Base-by-base conservation (phyloP, 1,139 yeast genomes). In the Scheffersomyces parashehatae region DNA sequence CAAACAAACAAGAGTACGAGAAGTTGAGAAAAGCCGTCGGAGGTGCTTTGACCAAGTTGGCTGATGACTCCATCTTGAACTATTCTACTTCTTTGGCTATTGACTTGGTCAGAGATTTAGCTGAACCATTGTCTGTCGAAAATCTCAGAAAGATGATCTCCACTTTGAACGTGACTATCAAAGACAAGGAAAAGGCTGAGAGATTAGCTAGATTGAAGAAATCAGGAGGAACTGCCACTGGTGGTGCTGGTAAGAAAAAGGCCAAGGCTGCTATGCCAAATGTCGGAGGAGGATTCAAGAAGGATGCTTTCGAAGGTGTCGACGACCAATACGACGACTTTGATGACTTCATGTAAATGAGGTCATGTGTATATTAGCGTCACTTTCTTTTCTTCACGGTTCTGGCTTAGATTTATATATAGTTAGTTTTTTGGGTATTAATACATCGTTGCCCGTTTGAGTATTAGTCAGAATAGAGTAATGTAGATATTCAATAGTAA, bases 201-300 rank as follows among this genome's bases (percentile, higher is more conserved):
- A 88, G 97, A 73, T 85, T 78, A 58, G 88, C 86, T 3, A 80
- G 95, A 69, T 72, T 86, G 58, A 79, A 85, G 58, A 85, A 83
- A 63, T 79, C 89, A 38, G 93, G 93, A 49, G 93, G 93, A 51
- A 85, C 93, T 38, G 82, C 93, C 35, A 85, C 95, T 37, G 96
- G 95, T 60, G 95, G 97, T 63, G 93, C 95, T 29, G 97, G 97
- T 60, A 89, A 88, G 78, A 88, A 89, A 82, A 90, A 91, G 81
- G 91, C 84, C 51, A 90, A 89, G 75, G 81, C 82, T 29, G 82
- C 77, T 29, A 88, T 88, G 55, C 81, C 91, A 40, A 84, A 87
- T 62, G 80, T 85, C 56, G 86, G 86, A 48, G 85, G 86, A 47
- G 82, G 85, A 5, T 88, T 88, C 78, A 85, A 87, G 70, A 90